These are phyloP conservation scores for Xylariales sp. DNA, from an alignment of 2,329 filamentous ascomycete species.

Conservation along the genomic window DNA sequence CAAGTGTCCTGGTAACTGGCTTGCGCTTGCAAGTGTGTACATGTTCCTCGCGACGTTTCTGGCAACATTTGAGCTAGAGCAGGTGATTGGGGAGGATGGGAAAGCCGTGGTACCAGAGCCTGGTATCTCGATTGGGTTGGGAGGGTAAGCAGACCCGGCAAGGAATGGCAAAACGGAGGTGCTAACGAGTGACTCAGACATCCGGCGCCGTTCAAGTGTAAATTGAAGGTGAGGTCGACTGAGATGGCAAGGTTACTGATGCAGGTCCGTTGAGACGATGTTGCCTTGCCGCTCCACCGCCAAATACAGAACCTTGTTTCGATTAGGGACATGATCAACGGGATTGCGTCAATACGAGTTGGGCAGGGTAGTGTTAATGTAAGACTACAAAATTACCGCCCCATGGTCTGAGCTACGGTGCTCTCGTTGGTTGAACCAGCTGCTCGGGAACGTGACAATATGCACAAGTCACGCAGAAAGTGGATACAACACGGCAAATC, in stretches of 20 bases:
- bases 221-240: constrained; percentile 8
- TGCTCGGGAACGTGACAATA: background rate
- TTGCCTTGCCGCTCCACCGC: no score
- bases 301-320: no score
- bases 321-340: no score
- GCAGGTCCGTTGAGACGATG: no score
- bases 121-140: constrained; percentile 11
- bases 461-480: background rate
- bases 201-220: constrained; percentile 11
- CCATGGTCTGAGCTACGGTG: background rate
- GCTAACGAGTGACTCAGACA: constrained; percentile 6
- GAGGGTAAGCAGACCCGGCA: constrained; percentile 9
- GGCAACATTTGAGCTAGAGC: constrained; percentile 31
- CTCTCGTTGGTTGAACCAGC: background rate
- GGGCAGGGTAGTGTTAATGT: background rate
- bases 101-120: constrained; percentile 11
- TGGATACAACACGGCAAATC: background rate
- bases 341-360: no score
- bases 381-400: background rate
- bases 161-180: background rate
- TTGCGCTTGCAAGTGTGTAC: constrained; percentile 43
- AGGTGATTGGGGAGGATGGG: constrained; percentile 28
- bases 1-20: constrained; percentile 43
- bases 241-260: constrained; percentile 11
- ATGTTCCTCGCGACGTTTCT: constrained; percentile 36